These are phyloP conservation scores for Leptographium flavum DNA, from an alignment of 2,329 filamentous ascomycete species.

Conservation along the genomic window DNA sequence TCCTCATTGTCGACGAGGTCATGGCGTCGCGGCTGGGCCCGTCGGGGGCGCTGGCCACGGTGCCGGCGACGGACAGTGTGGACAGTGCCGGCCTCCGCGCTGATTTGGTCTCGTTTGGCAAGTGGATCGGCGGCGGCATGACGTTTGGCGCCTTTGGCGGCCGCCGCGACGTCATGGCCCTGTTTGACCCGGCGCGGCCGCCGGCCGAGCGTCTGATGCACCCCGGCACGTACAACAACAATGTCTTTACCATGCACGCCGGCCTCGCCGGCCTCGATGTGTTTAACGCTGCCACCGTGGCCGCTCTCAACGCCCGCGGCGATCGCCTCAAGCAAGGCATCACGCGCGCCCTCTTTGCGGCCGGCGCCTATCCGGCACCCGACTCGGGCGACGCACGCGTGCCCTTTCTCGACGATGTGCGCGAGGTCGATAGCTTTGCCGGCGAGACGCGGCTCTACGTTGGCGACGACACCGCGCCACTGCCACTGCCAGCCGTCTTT, in stretches of 20 bases:
- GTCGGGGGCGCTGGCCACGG: constrained; percentile 37
- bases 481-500: constrained; percentile 6
- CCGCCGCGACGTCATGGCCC: constrained; percentile 50
- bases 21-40: constrained; percentile 46
- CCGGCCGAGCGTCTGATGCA: constrained; percentile 37
- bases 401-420: neutral
- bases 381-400: neutral
- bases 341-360: constrained; percentile 17
- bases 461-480: neutral
- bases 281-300: constrained; percentile 19
- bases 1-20: constrained; percentile 59
- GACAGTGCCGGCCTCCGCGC: constrained; percentile 49
- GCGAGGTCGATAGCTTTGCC: constrained; percentile 8
- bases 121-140: constrained; percentile 44
- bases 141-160: constrained; percentile 47
- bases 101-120: constrained; percentile 40
- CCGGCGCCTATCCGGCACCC: constrained; percentile 13
- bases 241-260: constrained; percentile 42
- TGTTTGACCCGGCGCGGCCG: constrained; percentile 49
- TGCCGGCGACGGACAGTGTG: too few species aligned
- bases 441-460: neutral
- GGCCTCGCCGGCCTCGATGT: constrained; percentile 27
- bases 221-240: constrained; percentile 51
- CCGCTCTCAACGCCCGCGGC: constrained; percentile 18
- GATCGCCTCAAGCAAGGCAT: constrained; percentile 14